phyloP scores from a whole-genome alignment of 768 basidiomycete genomes.

The Termitomyces heimii region DNA sequence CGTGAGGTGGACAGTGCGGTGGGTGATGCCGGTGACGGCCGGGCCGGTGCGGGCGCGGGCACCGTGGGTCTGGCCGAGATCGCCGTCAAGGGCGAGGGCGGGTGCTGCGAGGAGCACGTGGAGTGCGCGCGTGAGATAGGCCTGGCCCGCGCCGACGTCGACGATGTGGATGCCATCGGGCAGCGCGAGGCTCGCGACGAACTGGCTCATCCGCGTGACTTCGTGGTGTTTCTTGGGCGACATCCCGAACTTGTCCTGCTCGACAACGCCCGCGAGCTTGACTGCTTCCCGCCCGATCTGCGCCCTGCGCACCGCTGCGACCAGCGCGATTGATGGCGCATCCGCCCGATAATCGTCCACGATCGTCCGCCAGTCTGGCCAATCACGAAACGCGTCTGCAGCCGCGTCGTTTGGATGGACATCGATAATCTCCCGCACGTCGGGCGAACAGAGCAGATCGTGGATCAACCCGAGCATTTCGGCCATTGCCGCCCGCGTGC shows the following conservation, averaged over 20 bases:
- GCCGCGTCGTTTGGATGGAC: conserved; percentile 38
- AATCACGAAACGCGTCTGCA: conserved; percentile 18
- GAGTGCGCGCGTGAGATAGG: conserved; percentile 55
- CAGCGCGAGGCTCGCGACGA: conserved; percentile 23
- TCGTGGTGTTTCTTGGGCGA: conserved; percentile 77
- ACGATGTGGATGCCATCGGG: conserved; percentile 41
- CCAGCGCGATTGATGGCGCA: neutral
- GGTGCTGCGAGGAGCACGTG: conserved; percentile 29
- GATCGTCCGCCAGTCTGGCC: conserved; percentile 13
- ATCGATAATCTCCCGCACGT: conserved; percentile 28
- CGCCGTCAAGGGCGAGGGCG: conserved; percentile 65
- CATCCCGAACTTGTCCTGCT: conserved; percentile 38
- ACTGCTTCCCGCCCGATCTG: conserved; percentile 21
- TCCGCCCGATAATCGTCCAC: conserved; percentile 15
- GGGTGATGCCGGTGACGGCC: conserved; percentile 32
- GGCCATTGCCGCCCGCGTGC: neutral
- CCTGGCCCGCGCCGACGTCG: conserved; percentile 72
- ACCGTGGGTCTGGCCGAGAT: conserved; percentile 52
- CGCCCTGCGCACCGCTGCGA: conserved; percentile 16
- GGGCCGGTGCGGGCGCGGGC: conserved; percentile 26
- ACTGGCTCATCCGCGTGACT: conserved; percentile 52
- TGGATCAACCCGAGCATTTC: neutral
- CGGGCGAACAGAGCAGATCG: neutral
- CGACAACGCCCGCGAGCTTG: conserved; percentile 9
- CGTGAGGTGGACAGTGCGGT: conserved; percentile 52